Conservation (phyloP, 768 basidiomycete species). For the Tricholoma sp. region DNA sequence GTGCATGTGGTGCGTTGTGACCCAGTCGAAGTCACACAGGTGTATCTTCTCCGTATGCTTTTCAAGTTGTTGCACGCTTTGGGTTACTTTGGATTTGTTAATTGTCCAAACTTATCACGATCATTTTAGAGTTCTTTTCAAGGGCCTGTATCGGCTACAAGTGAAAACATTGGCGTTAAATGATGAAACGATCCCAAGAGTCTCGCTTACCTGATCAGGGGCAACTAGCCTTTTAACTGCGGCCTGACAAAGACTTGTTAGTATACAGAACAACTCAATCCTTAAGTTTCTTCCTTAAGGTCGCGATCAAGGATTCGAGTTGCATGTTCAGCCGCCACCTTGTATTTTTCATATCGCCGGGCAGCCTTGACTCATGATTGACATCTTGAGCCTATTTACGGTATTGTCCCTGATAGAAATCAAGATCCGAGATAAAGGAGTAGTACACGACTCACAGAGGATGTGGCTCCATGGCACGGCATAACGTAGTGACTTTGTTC, state of each 20-base stretch:
- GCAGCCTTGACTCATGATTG: constrained; percentile 26
- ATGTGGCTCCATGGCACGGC: background rate
- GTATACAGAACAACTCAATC: constrained; percentile 23
- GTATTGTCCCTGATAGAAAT: constrained; percentile 11
- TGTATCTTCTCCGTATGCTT: too few relatives aligned
- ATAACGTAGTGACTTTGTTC: background rate
- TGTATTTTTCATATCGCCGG: constrained; percentile 13
- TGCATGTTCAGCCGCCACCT: constrained; percentile 6
- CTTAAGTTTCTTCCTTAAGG: constrained; percentile 10
- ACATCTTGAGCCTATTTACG: constrained; percentile 21
- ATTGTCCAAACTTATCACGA: too few relatives aligned
- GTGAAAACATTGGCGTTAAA: background rate
- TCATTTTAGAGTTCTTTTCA: too few relatives aligned
- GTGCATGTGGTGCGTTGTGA: too few relatives aligned
- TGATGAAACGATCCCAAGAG: background rate
- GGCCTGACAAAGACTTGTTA: constrained; percentile 16
- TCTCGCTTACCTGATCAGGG: constrained; percentile 25
- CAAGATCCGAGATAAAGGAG: background rate
- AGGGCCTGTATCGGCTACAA: constrained; percentile 15
- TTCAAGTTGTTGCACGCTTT: too few relatives aligned
- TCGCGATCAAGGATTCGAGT: constrained; percentile 21
- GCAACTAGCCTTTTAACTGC: constrained; percentile 28
- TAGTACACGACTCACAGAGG: background rate
- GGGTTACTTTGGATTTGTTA: too few relatives aligned
- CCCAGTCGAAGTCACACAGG: too few relatives aligned